Evolutionary conservation across 352 stramenopile genomes (phyloP).

Genomic region (Phytophthora niederhauseri): DNA sequence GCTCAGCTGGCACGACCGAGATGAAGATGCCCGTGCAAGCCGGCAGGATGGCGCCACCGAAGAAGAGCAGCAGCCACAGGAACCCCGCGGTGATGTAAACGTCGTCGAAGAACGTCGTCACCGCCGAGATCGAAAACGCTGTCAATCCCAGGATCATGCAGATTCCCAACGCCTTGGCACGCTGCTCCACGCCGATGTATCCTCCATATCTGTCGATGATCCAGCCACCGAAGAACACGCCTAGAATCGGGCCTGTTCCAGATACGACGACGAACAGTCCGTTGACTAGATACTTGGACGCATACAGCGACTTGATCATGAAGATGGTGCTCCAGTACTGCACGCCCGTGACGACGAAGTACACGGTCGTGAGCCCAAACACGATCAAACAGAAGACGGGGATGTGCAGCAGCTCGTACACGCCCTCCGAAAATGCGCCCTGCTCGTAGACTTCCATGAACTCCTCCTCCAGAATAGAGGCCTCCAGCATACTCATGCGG

Average conservation of each 20-base stretch:
- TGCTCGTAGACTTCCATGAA: constrained; percentile 78
- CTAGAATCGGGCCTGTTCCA: constrained; percentile 79
- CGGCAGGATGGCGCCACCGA: constrained; percentile 78
- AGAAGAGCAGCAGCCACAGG: constrained; percentile 85
- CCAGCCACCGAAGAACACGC: constrained; percentile 84
- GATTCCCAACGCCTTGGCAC: constrained; percentile 74
- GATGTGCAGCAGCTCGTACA: constrained; percentile 67
- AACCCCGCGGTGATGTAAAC: constrained; percentile 77
- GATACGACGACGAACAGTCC: constrained; percentile 82
- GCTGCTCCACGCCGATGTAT: constrained; percentile 80
- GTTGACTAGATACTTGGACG: constrained; percentile 86
- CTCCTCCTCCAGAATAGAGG: constrained; percentile 74
- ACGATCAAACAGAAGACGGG: constrained; percentile 84
- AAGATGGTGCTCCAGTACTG: constrained; percentile 91
- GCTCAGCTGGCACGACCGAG: constrained; percentile 74
- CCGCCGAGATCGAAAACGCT: constrained; percentile 65
- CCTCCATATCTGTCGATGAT: constrained; percentile 78
- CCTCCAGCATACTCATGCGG: constrained; percentile 60
- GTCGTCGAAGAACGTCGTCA: constrained; percentile 82
- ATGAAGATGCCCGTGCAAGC: constrained; percentile 89
- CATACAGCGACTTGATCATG: constrained; percentile 87
- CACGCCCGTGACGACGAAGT: constrained; percentile 88
- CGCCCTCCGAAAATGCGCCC: constrained; percentile 64
- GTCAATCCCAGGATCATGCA: constrained; percentile 78
- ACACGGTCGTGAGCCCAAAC: constrained; percentile 76